phyloP scores from a whole-genome alignment of 1,139 yeast genomes.

The Yamadazyma songkhlaensis region DNA sequence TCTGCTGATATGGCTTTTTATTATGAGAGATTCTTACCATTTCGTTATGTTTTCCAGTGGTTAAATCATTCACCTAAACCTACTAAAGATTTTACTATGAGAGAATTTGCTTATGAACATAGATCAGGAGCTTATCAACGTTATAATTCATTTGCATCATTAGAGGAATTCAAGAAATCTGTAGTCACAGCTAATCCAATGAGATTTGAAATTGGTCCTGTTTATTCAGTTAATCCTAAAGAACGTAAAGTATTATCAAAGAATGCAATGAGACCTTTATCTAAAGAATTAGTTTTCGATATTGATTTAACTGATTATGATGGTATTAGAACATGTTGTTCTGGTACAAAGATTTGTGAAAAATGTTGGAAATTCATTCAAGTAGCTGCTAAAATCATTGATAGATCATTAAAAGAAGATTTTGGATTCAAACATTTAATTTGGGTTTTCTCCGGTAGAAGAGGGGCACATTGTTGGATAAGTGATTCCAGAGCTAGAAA shows the following conservation, averaged over 20 bases:
- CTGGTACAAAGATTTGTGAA: conserved; percentile 76
- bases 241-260: conserved; percentile 81
- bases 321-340: conserved; percentile 89
- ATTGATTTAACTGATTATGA: conserved; percentile 98
- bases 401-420: conserved; percentile 71
- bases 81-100: conserved; percentile 68
- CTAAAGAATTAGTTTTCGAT: conserved; percentile 91
- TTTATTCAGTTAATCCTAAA: conserved; percentile 81
- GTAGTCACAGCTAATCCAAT: conserved; percentile 77
- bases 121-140: conserved; percentile 85
- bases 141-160: conserved; percentile 69
- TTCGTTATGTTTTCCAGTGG: conserved; percentile 80
- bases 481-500: conserved; percentile 80
- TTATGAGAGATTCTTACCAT: conserved; percentile 71
- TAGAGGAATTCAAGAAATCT: conserved; percentile 72
- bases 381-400: conserved; percentile 79
- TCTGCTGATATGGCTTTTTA: conserved; percentile 71
- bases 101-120: conserved; percentile 93
- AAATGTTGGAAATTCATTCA: conserved; percentile 95
- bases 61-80: conserved; percentile 79
- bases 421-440: conserved; percentile 84
- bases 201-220: conserved; percentile 94
- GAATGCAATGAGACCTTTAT: conserved; percentile 72
- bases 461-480: conserved; percentile 99
- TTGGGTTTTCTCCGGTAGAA: conserved; percentile 98